Percentiles rank a stretch among this genome's conserved stretches.
These are phyloP conservation scores for Cladosporium sp. DNA, from an alignment of 2,329 filamentous ascomycete species.

Conservation along the genomic window DNA sequence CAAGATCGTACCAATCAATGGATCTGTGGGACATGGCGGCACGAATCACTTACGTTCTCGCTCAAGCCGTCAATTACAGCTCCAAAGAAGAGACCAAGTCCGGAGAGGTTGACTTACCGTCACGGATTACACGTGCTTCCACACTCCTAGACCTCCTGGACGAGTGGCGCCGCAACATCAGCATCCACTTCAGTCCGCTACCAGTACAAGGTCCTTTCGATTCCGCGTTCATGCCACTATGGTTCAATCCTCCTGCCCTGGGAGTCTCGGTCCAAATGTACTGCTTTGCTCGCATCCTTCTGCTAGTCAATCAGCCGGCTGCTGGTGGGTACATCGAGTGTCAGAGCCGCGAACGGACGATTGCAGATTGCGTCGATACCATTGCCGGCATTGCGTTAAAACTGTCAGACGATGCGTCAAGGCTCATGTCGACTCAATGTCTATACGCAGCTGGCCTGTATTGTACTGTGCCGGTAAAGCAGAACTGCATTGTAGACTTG, in stretches of 20 bases:
- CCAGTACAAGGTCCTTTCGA: constrained; percentile 36
- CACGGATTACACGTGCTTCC: constrained; percentile 38
- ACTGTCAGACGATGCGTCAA: constrained; percentile 38
- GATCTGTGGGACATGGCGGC: constrained; percentile 52
- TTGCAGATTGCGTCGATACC: constrained; percentile 45
- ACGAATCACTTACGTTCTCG: constrained; percentile 52
- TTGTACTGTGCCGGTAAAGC: constrained; percentile 35
- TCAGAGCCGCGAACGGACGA: constrained; percentile 39
- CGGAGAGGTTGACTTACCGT: constrained; percentile 38
- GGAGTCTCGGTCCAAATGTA: constrained; percentile 50
- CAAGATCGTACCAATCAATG: constrained; percentile 45
- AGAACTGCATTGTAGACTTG: constrained; percentile 35
- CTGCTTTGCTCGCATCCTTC: constrained; percentile 50
- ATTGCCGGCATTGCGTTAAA: constrained; percentile 51
- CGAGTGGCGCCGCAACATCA: constrained; percentile 47
- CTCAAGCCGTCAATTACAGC: constrained; percentile 56
- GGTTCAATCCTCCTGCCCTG: constrained; percentile 47
- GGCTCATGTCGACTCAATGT: constrained; percentile 43
- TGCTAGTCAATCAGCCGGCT: constrained; percentile 51
- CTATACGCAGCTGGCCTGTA: constrained; percentile 42
- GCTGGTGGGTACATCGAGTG: constrained; percentile 49
- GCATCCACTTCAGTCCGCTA: constrained; percentile 42
- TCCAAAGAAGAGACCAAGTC: constrained; percentile 48
- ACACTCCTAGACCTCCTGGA: constrained; percentile 46
- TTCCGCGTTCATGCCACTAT: constrained; percentile 47